Evolutionary conservation across 1,284 basidiomycete genomes (phyloP).

Genomic region (Apiotrichum veenhuisii): DNA sequence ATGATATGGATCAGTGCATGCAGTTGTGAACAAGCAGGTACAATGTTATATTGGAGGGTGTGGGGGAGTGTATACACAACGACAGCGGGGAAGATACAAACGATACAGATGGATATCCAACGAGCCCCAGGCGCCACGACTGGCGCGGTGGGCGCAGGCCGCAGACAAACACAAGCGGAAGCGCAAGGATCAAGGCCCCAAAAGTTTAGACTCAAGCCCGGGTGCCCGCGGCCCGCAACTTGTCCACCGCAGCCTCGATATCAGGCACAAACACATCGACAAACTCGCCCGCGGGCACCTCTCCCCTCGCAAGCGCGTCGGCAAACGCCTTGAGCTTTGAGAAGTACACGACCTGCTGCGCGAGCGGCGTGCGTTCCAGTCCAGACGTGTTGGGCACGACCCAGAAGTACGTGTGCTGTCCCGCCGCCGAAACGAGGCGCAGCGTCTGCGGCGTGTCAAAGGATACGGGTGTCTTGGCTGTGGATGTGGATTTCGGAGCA

Average conservation of each 20-base stretch:
- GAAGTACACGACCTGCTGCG: constrained; percentile 11
- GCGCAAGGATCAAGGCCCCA: no score
- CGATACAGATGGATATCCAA: no score
- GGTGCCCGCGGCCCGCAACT: no score
- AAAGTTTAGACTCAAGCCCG: no score
- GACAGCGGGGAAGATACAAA: no score
- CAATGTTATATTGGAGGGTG: no score
- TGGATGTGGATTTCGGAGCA: constrained; percentile 2
- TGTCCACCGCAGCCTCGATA: constrained; percentile 9
- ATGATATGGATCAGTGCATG: neutral
- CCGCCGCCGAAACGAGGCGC: constrained; percentile 1
- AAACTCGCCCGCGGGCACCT: constrained; percentile 2
- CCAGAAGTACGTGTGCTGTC: constrained; percentile 44
- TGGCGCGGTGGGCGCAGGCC: no score
- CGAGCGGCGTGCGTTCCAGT: constrained; percentile 39
- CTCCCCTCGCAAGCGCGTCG: constrained; percentile 2
- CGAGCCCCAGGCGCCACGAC: no score
- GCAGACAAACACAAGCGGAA: no score
- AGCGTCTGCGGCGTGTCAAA: constrained; percentile 7
- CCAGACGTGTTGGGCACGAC: constrained; percentile 49
- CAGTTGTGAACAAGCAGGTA: neutral
- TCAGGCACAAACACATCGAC: constrained; percentile 18
- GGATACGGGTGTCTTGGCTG: neutral
- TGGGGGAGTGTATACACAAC: no score
- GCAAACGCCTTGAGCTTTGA: constrained; percentile 11